Conservation (phyloP, 495 filamentous ascomycete genomes). For the Aspergillus sparsus region DNA sequence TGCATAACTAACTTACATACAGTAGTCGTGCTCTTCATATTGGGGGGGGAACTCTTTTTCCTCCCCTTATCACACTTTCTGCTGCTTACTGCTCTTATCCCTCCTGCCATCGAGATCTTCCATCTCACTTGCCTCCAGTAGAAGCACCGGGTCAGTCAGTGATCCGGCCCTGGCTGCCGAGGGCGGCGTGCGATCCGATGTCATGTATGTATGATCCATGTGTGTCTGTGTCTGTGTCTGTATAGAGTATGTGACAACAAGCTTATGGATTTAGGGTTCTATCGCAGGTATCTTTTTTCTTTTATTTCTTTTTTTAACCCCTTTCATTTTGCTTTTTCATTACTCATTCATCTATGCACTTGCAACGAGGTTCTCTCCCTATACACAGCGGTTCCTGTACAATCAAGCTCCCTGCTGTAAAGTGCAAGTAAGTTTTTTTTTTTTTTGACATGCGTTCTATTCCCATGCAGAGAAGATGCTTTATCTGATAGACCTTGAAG, state of each 20-base stretch:
- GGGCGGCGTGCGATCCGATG: neutral
- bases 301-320: too few species aligned
- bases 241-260: too few species aligned
- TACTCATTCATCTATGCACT: too few species aligned
- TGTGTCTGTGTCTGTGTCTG: neutral
- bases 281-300: too few species aligned
- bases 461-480: neutral
- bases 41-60: neutral
- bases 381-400: too few species aligned
- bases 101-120: neutral
- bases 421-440: neutral
- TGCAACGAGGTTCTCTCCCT: too few species aligned
- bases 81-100: neutral
- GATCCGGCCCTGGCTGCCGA: too few species aligned
- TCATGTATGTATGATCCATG: neutral
- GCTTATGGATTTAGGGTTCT: too few species aligned
- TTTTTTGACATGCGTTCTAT: neutral
- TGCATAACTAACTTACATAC: constrained; percentile 13
- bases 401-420: neutral
- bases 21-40: constrained; percentile 9
- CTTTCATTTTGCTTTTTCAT: too few species aligned
- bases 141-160: neutral
- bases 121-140: neutral
- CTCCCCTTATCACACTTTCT: neutral
- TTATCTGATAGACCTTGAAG: constrained; percentile 3